Base-by-base conservation (phyloP, 305 asterid species). In the Withania somnifera region DNA sequence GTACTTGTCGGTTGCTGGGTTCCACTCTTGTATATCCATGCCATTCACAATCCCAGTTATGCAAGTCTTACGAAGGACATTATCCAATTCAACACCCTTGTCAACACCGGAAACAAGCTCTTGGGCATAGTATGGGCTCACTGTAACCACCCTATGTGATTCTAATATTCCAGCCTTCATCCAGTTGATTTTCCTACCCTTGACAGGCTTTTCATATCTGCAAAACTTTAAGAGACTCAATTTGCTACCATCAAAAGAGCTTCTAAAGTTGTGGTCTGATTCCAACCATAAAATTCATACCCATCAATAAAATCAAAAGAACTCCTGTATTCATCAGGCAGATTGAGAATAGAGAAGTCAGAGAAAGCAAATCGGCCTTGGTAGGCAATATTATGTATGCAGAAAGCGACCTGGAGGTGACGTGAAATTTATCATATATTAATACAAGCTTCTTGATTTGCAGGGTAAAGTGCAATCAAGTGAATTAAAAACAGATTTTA, bases 301-400 rank as follows among this genome's bases (percentile, higher is more conserved):
- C 99, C 98, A 60, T 94, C 99, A 11, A 89, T 84, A 93, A 94
- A 95, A 84, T 94, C 97, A 14, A 95, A 94, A 54, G 97, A 94
- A 82, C 97, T 91, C 88, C 84, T 91, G 89, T 63, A 93, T 38
- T 85, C 80, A 83, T 93, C 93, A 4, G 98, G 97, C 83, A 95
- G 89, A 83, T 94, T 93, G 86, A 95, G 97, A 81, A 86, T 92
- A 42, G 86, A 24, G 88, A 91, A 94, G 90, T 93, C 98, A 1
- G 94, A 81, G 89, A 90, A 93, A 10, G 89, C 42, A 71, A 93
- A 94, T 86, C 98, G 89, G 34, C 98, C 99, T 86, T 93, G 99
- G 84, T 95, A 95, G 47, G 98, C 98, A 75, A 95, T 93, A 94
- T 95, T 95, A 93, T 95, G 99, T 89, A 94, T 93, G 93, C 99